A percentile compares a stretch with the other conserved stretches of the same genome.
Evolutionary conservation across 805 yeast genomes (phyloP).

Genomic region (Metschnikowia continentalis): DNA sequence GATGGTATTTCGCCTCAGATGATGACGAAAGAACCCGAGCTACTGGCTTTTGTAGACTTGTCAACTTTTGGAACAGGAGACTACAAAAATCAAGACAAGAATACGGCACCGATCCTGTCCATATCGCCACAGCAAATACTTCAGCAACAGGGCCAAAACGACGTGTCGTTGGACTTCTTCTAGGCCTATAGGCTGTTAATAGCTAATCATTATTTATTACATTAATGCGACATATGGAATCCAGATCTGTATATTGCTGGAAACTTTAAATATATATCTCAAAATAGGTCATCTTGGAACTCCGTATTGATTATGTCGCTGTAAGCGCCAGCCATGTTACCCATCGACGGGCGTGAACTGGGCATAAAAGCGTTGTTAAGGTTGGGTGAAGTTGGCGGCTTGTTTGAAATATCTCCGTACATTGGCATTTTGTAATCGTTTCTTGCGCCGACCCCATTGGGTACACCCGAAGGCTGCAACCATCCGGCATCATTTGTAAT

Average conservation of each 20-base stretch:
- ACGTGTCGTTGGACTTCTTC: slow-evolving; percentile 26
- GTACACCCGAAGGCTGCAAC: slow-evolving; percentile 37
- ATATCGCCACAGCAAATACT: slow-evolving; percentile 40
- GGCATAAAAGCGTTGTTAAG: slow-evolving; percentile 1
- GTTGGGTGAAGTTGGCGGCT: background rate
- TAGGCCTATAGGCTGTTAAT: slow-evolving; percentile 8
- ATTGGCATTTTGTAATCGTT: slow-evolving; percentile 5
- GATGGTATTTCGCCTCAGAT: slow-evolving; percentile 16
- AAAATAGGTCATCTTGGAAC: slow-evolving; percentile 22
- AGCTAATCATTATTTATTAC: slow-evolving; percentile 3
- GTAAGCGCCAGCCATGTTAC: slow-evolving; percentile 27
- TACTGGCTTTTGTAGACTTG: slow-evolving; percentile 3
- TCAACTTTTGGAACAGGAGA: background rate
- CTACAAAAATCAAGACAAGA: slow-evolving; percentile 5
- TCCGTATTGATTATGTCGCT: slow-evolving; percentile 38
- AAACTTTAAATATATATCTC: background rate
- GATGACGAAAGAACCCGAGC: slow-evolving; percentile 16
- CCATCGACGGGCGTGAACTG: slow-evolving; percentile 10
- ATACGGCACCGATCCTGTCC: slow-evolving; percentile 10
- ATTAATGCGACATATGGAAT: background rate
- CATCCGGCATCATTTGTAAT: slow-evolving; percentile 75
- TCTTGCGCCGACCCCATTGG: slow-evolving; percentile 3
- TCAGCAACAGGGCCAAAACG: slow-evolving; percentile 24
- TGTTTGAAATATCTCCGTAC: slow-evolving; percentile 2
- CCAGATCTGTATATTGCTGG: background rate